Evolutionary conservation across 1,139 yeast genomes (phyloP).

Genomic region (Geotrichum siamense): DNA sequence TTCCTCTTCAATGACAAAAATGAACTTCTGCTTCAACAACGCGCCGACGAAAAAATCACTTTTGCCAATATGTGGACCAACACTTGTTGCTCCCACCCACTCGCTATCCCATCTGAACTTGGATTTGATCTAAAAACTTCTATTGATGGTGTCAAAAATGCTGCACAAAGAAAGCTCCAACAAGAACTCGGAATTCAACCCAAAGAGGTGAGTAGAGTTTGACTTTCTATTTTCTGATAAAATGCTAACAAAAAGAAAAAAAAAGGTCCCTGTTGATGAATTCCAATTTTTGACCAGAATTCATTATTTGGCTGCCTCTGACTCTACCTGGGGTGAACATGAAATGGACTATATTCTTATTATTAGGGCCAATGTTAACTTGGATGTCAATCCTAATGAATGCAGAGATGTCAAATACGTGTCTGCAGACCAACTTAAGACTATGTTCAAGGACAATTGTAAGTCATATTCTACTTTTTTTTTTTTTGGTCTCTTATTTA

Average conservation of each 20-base stretch:
- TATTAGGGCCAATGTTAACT: slow-evolving; percentile 52
- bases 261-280: slow-evolving; percentile 46
- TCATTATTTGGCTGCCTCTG: slow-evolving; percentile 84
- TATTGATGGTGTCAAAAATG: slow-evolving; percentile 70
- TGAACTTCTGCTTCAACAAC: slow-evolving; percentile 77
- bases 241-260: too few relatives aligned
- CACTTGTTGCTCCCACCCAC: slow-evolving; percentile 97
- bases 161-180: slow-evolving; percentile 84
- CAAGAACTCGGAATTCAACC: slow-evolving; percentile 87
- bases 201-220: slow-evolving; percentile 42
- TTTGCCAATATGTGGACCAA: slow-evolving; percentile 97
- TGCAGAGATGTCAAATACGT: slow-evolving; percentile 80
- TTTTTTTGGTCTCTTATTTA: slow-evolving; percentile 1
- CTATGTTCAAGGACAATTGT: slow-evolving; percentile 59
- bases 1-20: slow-evolving; percentile 76
- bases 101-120: slow-evolving; percentile 73
- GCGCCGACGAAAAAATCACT: slow-evolving; percentile 94
- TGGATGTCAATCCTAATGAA: slow-evolving; percentile 58
- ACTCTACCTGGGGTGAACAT: slow-evolving; percentile 94
- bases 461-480: slow-evolving; percentile 1
- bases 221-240: too few relatives aligned
- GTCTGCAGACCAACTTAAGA: slow-evolving; percentile 53
- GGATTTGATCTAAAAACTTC: slow-evolving; percentile 58
- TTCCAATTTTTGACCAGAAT: slow-evolving; percentile 87
- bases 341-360: slow-evolving; percentile 92